Conservation (phyloP, 202 grass and related monocot genomes). For the Brachypodium distachyon region DNA sequence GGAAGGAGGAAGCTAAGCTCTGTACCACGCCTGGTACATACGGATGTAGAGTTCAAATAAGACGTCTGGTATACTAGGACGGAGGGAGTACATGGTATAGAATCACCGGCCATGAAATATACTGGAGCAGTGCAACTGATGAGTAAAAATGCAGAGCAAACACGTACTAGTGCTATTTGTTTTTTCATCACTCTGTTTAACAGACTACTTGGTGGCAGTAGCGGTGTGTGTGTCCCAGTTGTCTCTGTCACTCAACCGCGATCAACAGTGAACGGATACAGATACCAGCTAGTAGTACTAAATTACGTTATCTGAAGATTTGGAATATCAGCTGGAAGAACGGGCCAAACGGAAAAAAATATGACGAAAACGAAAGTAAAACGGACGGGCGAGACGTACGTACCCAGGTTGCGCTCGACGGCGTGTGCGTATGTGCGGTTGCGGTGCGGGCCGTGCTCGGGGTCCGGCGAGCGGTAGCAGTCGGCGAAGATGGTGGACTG, state of each 20-base stretch:
- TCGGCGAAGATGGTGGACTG: conserved; percentile 52
- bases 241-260: neutral
- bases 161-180: no score
- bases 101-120: neutral
- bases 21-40: no score
- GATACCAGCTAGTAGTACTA: neutral
- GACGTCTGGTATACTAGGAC: no score
- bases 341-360: neutral
- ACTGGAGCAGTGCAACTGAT: no score
- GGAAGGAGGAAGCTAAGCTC: no score
- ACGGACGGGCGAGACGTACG: neutral
- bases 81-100: no score
- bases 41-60: no score
- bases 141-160: neutral
- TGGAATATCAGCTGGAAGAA: neutral
- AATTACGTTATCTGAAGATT: neutral
- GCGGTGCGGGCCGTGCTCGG: conserved; percentile 45
- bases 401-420: conserved; percentile 54
- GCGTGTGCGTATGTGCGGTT: conserved; percentile 58
- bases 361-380: neutral
- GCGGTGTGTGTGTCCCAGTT: neutral
- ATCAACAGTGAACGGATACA: neutral
- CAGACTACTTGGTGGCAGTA: neutral
- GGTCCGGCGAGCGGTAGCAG: conserved; percentile 70
- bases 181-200: neutral